Conservation (phyloP, 192 early-diverging fungal species). For the Geosiphon pyriformis region DNA sequence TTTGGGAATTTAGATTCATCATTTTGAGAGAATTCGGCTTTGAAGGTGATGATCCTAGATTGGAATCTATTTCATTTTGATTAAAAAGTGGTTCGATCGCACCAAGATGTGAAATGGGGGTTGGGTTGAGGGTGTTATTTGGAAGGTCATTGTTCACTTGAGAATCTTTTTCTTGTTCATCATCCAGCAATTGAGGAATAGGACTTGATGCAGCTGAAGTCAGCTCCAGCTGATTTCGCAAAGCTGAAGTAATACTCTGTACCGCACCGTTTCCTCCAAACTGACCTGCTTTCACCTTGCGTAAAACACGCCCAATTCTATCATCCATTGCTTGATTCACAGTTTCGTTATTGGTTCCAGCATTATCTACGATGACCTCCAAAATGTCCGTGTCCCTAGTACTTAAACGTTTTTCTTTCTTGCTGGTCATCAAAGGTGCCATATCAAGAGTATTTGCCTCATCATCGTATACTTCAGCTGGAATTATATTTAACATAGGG, state of each 20-base stretch:
- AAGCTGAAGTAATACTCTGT: background rate
- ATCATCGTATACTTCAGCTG: background rate
- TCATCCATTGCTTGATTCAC: conserved; percentile 12
- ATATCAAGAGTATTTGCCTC: background rate
- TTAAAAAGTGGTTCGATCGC: too few species aligned
- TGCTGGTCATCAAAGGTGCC: background rate
- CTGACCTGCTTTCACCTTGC: conserved; percentile 13
- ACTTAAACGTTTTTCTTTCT: conserved; percentile 6
- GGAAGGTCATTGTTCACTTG: background rate
- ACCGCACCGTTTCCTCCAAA: background rate
- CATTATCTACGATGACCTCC: conserved; percentile 5
- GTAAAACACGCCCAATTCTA: conserved; percentile 19
- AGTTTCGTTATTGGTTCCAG: background rate
- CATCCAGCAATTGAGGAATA: too few species aligned
- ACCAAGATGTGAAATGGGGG: background rate
- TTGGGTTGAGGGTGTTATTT: background rate
- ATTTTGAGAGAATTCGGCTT: background rate
- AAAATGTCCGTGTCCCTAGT: conserved; percentile 20
- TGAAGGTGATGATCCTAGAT: background rate
- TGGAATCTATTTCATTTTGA: background rate
- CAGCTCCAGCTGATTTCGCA: background rate
- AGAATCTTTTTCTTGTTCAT: background rate
- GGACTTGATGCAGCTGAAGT: background rate
- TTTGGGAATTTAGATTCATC: too few species aligned
- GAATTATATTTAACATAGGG: background rate